Conservation (phyloP, 2,329 filamentous ascomycete species). For the Ophiostoma himal-ulmi region DNA sequence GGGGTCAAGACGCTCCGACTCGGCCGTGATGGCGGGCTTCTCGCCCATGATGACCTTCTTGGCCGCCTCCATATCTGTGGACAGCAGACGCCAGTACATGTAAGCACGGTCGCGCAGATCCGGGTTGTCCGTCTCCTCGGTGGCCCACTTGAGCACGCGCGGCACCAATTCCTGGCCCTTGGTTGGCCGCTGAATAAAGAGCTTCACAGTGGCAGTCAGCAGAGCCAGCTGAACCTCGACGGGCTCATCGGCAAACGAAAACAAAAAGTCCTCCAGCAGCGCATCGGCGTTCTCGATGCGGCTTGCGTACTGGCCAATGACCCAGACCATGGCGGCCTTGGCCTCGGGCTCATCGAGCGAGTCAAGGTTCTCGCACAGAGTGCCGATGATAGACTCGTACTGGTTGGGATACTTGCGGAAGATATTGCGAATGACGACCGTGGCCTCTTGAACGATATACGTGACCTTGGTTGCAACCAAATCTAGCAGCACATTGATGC, state of each 20-base stretch:
- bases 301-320: constrained; percentile 96
- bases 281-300: constrained; percentile 96
- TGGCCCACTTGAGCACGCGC: constrained; percentile 95
- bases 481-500: constrained; percentile 87
- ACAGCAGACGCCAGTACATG: constrained; percentile 98
- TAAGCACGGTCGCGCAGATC: constrained; percentile 93
- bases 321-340: constrained; percentile 98
- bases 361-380: constrained; percentile 91
- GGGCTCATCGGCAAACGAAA: constrained; percentile 87
- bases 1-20: constrained; percentile 89
- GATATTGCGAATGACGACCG: constrained; percentile 97
- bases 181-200: constrained; percentile 94
- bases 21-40: constrained; percentile 92
- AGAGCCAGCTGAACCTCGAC: constrained; percentile 93
- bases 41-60: constrained; percentile 93
- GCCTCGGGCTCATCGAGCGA: constrained; percentile 95
- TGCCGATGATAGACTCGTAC: constrained; percentile 95
- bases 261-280: constrained; percentile 88
- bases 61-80: constrained; percentile 81
- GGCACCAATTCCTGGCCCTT: constrained; percentile 91
- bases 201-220: constrained; percentile 91
- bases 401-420: constrained; percentile 99
- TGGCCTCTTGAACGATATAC: constrained; percentile 98
- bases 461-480: constrained; percentile 96
- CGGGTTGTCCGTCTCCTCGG: constrained; percentile 97